Conservation (phyloP, 768 basidiomycete genomes). For the Asterophora lycoperdoides region DNA sequence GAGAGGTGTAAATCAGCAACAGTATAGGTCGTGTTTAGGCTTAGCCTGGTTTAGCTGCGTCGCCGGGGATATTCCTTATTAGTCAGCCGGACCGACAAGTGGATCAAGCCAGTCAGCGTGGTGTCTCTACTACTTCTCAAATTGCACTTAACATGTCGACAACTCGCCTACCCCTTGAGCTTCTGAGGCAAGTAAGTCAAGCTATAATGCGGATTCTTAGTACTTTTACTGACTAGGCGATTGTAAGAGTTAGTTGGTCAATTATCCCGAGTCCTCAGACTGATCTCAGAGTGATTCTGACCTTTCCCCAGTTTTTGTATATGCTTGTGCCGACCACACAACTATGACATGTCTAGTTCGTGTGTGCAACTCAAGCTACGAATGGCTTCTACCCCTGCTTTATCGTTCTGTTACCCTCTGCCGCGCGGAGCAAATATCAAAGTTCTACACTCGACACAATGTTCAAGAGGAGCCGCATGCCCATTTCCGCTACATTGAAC, state of each 20-base stretch:
- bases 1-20: too few species aligned
- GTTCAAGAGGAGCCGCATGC: slow-evolving; percentile 12
- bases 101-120: too few species aligned
- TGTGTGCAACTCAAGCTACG: slow-evolving; percentile 10
- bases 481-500: slow-evolving; percentile 22
- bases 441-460: slow-evolving; percentile 20
- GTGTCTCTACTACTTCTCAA: too few species aligned
- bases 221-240: neutral
- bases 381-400: slow-evolving; percentile 20
- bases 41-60: too few species aligned
- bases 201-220: neutral
- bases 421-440: slow-evolving; percentile 16
- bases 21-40: too few species aligned
- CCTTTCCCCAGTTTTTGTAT: slow-evolving; percentile 13
- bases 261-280: too few species aligned
- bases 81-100: too few species aligned
- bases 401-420: slow-evolving; percentile 24
- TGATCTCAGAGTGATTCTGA: too few species aligned
- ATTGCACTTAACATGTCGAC: neutral
- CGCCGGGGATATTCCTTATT: too few species aligned
- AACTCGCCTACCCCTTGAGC: slow-evolving; percentile 6
- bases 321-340: slow-evolving; percentile 11
- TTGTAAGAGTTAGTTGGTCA: slow-evolving; percentile 1
- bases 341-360: slow-evolving; percentile 2
- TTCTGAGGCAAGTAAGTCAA: slow-evolving; percentile 7